phyloP scores from a whole-genome alignment of 768 basidiomycete genomes.

The Rhodotorula graminis region DNA sequence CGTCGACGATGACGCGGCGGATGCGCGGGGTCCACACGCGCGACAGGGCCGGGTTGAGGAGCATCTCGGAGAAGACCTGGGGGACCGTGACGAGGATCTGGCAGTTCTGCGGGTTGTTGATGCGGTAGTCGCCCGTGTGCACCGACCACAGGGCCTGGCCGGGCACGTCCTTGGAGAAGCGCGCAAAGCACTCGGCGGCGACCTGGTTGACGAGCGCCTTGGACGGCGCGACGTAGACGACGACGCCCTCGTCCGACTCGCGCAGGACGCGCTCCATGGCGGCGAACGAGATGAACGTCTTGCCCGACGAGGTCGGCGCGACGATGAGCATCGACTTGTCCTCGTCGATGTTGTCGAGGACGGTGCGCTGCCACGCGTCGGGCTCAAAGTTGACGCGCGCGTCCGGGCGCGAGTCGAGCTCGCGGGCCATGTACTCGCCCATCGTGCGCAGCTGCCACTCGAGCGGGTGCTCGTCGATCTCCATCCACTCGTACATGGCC shows the following conservation, averaged over 20 bases:
- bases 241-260: constrained; percentile 60
- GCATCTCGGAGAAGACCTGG: constrained; percentile 64
- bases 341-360: constrained; percentile 61
- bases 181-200: constrained; percentile 65
- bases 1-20: constrained; percentile 65
- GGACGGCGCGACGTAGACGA: constrained; percentile 70
- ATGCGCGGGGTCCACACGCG: constrained; percentile 60
- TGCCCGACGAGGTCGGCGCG: constrained; percentile 50
- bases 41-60: constrained; percentile 64
- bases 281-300: constrained; percentile 72
- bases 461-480: constrained; percentile 57
- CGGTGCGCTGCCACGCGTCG: constrained; percentile 65
- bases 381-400: constrained; percentile 58
- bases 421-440: constrained; percentile 67
- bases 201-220: constrained; percentile 66
- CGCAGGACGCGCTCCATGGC: constrained; percentile 68
- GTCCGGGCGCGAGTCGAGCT: constrained; percentile 62
- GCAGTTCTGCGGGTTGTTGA: constrained; percentile 54
- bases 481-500: constrained; percentile 35
- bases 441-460: constrained; percentile 66
- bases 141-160: constrained; percentile 54
- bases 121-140: constrained; percentile 39
- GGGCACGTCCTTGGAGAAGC: constrained; percentile 54
- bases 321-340: constrained; percentile 63
- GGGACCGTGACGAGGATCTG: constrained; percentile 73